phyloP scores from a whole-genome alignment of 192 early-diverging fungal genomes.

The Linnemannia exigua region DNA sequence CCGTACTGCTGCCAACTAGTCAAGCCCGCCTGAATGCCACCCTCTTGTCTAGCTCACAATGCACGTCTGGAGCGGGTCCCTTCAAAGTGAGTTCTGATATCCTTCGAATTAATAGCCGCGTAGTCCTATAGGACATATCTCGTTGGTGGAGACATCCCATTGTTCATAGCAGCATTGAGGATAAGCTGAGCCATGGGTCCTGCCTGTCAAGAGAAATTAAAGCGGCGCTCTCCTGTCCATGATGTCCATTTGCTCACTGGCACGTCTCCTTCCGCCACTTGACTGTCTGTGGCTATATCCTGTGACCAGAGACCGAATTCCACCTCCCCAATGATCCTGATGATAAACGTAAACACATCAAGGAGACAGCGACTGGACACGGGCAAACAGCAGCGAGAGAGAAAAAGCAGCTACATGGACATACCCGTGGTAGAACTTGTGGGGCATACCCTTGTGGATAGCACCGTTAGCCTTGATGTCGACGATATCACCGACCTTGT shows the following conservation, averaged over 20 bases:
- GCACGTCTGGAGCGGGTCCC: not conserved
- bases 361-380: not conserved
- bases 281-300: too few species aligned
- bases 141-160: too few species aligned
- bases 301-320: too few species aligned
- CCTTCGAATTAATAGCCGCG: too few species aligned
- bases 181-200: too few species aligned
- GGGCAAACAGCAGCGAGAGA: not conserved
- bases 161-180: too few species aligned
- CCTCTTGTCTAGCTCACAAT: not conserved
- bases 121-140: too few species aligned
- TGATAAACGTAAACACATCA: not conserved
- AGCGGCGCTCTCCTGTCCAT: too few species aligned
- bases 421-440: slow-evolving; percentile 99
- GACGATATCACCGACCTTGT: slow-evolving; percentile 99
- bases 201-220: too few species aligned
- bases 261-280: too few species aligned
- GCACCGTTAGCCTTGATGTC: slow-evolving; percentile 99
- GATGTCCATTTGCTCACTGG: too few species aligned
- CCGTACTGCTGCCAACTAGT: not conserved
- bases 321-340: too few species aligned
- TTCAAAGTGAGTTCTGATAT: not conserved
- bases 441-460: slow-evolving; percentile 99
- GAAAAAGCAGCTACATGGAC: not conserved
- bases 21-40: not conserved